Evolutionary conservation across 768 basidiomycete species (phyloP).

Genomic region (Pleurotus eryngii): DNA sequence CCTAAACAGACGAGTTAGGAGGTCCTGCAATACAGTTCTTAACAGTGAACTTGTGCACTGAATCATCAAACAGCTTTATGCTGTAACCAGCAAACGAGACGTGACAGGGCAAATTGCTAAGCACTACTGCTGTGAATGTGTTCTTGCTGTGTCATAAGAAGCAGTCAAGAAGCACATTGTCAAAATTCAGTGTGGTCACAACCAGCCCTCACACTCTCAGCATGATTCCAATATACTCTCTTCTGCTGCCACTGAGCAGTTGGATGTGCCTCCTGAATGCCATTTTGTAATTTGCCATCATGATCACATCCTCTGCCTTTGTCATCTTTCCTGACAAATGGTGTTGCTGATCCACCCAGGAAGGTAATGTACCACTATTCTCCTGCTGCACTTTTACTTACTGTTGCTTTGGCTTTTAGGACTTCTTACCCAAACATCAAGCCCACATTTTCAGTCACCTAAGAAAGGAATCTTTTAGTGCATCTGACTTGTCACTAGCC

Average conservation of each 20-base stretch:
- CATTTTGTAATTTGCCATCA: constrained; percentile 17
- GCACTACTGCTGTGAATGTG: constrained; percentile 11
- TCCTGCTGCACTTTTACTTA: too few species aligned
- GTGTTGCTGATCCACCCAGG: constrained; percentile 15
- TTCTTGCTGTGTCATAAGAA: constrained; percentile 6
- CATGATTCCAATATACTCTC: neutral
- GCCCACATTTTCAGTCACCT: constrained; percentile 27
- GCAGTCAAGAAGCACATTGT: constrained; percentile 2
- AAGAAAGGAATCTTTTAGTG: constrained; percentile 4
- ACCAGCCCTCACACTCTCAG: constrained; percentile 15
- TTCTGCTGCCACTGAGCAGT: constrained; percentile 1
- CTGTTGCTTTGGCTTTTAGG: constrained; percentile 9
- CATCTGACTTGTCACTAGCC: constrained; percentile 13
- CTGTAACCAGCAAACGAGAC: constrained; percentile 27
- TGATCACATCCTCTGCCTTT: constrained; percentile 5
- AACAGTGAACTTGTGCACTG: too few species aligned
- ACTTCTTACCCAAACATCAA: constrained; percentile 24
- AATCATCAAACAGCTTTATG: constrained; percentile 30
- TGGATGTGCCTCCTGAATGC: neutral
- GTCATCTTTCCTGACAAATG: constrained; percentile 12
- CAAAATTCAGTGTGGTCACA: constrained; percentile 15
- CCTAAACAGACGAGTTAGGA: too few species aligned
- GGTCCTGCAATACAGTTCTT: too few species aligned
- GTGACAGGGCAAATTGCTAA: constrained; percentile 21
- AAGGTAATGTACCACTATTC: constrained; percentile 9